phyloP scores from a whole-genome alignment of 176 grass and related monocot species.

The Bonia amplexicaulis region DNA sequence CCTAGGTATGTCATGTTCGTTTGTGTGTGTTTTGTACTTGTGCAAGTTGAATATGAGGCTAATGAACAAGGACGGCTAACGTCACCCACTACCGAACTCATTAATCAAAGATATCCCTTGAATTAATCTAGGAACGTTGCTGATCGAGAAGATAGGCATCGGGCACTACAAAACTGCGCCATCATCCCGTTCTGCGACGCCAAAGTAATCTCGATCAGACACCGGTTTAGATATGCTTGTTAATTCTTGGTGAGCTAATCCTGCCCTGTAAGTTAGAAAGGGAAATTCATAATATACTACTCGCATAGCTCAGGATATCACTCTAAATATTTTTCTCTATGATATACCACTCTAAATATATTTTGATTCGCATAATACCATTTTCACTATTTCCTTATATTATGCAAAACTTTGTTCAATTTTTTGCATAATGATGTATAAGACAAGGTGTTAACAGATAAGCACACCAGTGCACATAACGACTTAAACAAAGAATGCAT shows the following conservation, averaged over 20 bases:
- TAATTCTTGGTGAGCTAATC: conserved; percentile 37
- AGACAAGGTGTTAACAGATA: no score
- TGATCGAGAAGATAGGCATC: neutral
- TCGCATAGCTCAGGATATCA: no score
- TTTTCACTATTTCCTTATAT: no score
- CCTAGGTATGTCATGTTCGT: neutral
- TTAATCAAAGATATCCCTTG: conserved; percentile 25
- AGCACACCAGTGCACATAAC: no score
- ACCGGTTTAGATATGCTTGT: conserved; percentile 33
- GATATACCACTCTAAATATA: no score
- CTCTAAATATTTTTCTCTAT: no score
- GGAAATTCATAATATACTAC: no score
- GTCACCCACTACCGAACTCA: conserved; percentile 12
- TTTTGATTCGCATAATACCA: no score
- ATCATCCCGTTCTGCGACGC: neutral
- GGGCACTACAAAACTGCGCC: neutral
- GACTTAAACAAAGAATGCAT: no score
- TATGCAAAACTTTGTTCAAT: no score
- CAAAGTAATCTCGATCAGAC: neutral
- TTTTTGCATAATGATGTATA: no score
- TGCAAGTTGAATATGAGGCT: neutral
- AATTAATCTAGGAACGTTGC: conserved; percentile 2
- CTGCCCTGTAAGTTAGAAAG: neutral
- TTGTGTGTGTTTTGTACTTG: neutral
- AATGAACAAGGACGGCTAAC: neutral